Base-by-base conservation (phyloP, 371 early-diverging fungal genomes). In the Mortierella sp. region DNA sequence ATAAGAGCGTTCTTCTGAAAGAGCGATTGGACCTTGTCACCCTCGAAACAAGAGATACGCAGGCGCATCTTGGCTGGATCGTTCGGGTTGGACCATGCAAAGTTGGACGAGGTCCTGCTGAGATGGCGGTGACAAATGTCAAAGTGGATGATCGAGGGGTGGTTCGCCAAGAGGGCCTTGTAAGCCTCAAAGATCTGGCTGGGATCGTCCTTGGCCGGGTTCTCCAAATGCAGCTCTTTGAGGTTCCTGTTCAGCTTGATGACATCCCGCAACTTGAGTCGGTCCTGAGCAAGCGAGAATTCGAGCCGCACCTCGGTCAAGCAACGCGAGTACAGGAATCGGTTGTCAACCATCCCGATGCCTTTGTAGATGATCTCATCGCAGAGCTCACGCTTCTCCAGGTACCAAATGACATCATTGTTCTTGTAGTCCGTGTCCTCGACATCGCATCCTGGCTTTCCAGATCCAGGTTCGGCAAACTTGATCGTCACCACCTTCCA, bases 121-220 rank as follows among this genome's bases (percentile, higher is more conserved):
- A 48, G 38, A 45, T 78, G 79, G 48, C 76, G 68, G 45, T 84
- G 81, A 19, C 68, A 65, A 48, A 84, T 73, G n/a, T 78, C 76
- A 10, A 84, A 57, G 4, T 58, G 44, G 7, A 45, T 55, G 55
- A 84, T 55, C 2, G 68, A 76, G 21, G 81, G 79, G 45, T 80
- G 80, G 75, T 80, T 84, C 31, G 75, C 76, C 76, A 84, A 28
- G 54, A 77, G 38, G 8, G 76, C 72, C 63, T 84, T 84, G 76
- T 73, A 79, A 0, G 70, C 47, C 68, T 84, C 84, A 63, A 71
- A 84, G 65, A 84, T 74, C 57, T 84, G 84, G 42, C 84, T 80
- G 1, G 84, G 84, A 45, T 81, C 84, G 48, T 84, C 84, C 24
- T 70, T 73, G 24, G n/a, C 44, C 5, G 65, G 10, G 60, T 70